Evolutionary conservation across 2,329 filamentous ascomycete genomes (phyloP), one percentile per base, ranked within the genome.

Genomic region (Stachybotrys echinatus): DNA sequence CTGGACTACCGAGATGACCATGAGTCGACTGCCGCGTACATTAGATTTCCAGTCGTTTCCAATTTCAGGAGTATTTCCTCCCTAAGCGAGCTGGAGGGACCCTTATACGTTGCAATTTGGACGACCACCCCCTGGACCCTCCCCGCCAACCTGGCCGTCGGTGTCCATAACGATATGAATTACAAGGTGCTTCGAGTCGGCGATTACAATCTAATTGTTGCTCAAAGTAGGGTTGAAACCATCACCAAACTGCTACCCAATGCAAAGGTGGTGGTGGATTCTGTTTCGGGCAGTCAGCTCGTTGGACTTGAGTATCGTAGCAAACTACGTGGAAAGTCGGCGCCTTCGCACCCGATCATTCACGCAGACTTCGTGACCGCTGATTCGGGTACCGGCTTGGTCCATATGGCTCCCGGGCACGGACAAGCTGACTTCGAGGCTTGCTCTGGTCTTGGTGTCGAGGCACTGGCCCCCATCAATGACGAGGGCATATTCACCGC

Each of bases 121-220:
- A 99, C 94, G 2, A 99, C 94, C 0, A 99, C 94, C 1, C 94
- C 94, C 0, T 99, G 94, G 94, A 99, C 94, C 0, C 74, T 99
- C 5, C 92, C 94, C 1, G 92, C 92, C 2, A 99, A 99, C 65
- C 84, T 83, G 63, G 92, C 89, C 0, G 91, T 99, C 64, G 92
- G 90, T 3, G 79, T 97, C 34, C 84, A 90, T 59, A 73, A 80
- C 6, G 83, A 88, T 38, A 70, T 97, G 53, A 74, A 83, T 42
- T 99, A 97, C 65, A 75, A 76, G 4, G 68, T 95, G 19, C 72
- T 95, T 37, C 72, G 76, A 49, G 73, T 79, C 2, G 73, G 74
- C 1, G 65, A 65, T 0, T 75, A 84, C 55, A 82, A 83, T 18
- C 73, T 92, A 3, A 67, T 97, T 4, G 76, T 96, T 44, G 90